Percentiles rank a stretch among this genome's conserved stretches.
phyloP scores from a whole-genome alignment of 225 moss, liverwort and hornwort genomes.

The Bryoerythrophyllum caledonicum region DNA sequence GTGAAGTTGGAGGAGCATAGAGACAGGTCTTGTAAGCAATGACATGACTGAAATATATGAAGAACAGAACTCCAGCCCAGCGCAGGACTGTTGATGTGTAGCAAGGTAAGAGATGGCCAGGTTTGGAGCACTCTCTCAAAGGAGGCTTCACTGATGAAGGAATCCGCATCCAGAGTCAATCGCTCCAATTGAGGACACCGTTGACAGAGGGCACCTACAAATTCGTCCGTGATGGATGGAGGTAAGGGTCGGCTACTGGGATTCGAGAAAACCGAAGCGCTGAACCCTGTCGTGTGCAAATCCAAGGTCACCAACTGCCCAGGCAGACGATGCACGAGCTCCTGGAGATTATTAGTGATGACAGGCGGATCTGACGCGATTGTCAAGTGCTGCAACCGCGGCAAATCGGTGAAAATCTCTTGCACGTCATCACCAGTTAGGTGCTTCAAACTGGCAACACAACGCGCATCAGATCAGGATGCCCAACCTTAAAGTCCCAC shows the following conservation, averaged over 20 bases:
- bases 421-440: slow-evolving; percentile 47
- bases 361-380: slow-evolving; percentile 64
- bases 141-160: slow-evolving; percentile 39
- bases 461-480: slow-evolving; percentile 23
- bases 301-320: slow-evolving; percentile 63
- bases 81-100: slow-evolving; percentile 65
- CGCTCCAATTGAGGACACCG: slow-evolving; percentile 60
- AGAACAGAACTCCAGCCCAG: slow-evolving; percentile 79
- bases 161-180: slow-evolving; percentile 60
- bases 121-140: slow-evolving; percentile 56
- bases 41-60: slow-evolving; percentile 59
- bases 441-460: slow-evolving; percentile 63
- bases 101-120: slow-evolving; percentile 68
- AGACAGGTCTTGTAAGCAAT: slow-evolving; percentile 73
- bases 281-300: slow-evolving; percentile 45
- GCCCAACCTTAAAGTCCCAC: slow-evolving; percentile 17
- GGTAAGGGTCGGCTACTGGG: slow-evolving; percentile 32
- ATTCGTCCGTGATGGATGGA: slow-evolving; percentile 52
- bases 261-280: slow-evolving; percentile 29
- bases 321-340: slow-evolving; percentile 58
- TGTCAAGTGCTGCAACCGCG: slow-evolving; percentile 66
- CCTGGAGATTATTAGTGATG: slow-evolving; percentile 48
- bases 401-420: slow-evolving; percentile 42
- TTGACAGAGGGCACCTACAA: slow-evolving; percentile 45
- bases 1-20: slow-evolving; percentile 56